Evolutionary conservation across 2,329 filamentous ascomycete species (phyloP).

Genomic region (Ramularia endophylla): DNA sequence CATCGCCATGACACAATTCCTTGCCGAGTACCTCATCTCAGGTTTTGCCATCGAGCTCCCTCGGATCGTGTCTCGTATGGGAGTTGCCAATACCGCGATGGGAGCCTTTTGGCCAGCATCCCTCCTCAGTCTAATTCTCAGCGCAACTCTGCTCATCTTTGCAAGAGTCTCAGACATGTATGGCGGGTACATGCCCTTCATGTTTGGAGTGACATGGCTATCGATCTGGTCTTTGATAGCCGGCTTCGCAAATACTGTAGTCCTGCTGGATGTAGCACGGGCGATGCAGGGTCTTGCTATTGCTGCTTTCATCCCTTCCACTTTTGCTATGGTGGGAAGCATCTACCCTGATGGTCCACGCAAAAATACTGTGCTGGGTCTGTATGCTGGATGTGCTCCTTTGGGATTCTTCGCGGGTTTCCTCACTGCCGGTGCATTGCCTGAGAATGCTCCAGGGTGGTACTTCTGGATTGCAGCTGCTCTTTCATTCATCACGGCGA

Average conservation of each 20-base stretch:
- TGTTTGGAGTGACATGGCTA: constrained; percentile 31
- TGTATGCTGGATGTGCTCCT: constrained; percentile 34
- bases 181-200: constrained; percentile 32
- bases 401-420: constrained; percentile 34
- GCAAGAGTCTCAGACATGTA: constrained; percentile 33
- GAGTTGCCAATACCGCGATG: constrained; percentile 10
- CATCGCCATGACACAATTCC: constrained; percentile 32
- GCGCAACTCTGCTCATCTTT: constrained; percentile 29
- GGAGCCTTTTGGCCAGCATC: constrained; percentile 33
- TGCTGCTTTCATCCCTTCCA: constrained; percentile 31
- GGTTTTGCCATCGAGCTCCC: constrained; percentile 33
- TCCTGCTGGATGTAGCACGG: constrained; percentile 28
- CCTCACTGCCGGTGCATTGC: constrained; percentile 27
- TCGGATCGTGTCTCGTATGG: constrained; percentile 18
- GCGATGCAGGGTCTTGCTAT: constrained; percentile 35
- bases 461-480: constrained; percentile 32
- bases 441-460: constrained; percentile 23
- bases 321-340: constrained; percentile 30
- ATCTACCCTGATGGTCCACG: constrained; percentile 30
- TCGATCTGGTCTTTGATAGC: constrained; percentile 31
- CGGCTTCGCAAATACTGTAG: constrained; percentile 23
- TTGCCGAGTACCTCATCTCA: constrained; percentile 34
- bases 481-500: constrained; percentile 22
- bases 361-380: constrained; percentile 30
- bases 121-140: constrained; percentile 30